phyloP scores from a whole-genome alignment of 2,329 filamentous ascomycete genomes.

The Rhytidhysteron rufulum region DNA sequence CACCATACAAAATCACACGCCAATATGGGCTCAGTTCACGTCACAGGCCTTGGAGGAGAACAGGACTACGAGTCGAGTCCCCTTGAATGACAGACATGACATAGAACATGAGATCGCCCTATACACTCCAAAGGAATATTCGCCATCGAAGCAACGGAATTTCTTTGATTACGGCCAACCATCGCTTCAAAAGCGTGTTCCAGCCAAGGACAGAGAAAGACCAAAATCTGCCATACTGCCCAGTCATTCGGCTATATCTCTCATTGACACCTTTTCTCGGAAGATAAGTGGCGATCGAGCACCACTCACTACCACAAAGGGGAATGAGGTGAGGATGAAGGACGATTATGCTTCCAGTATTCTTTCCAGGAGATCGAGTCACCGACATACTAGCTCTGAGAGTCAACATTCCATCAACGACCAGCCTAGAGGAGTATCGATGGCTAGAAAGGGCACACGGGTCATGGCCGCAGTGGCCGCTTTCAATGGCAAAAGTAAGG shows the following conservation, averaged over 20 bases:
- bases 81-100: conserved; percentile 42
- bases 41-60: conserved; percentile 30
- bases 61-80: conserved; percentile 39
- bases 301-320: conserved; percentile 30
- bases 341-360: conserved; percentile 20
- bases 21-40: conserved; percentile 77
- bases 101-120: conserved; percentile 54
- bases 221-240: conserved; percentile 51
- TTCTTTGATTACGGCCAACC: conserved; percentile 53
- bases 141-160: conserved; percentile 59
- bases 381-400: conserved; percentile 28
- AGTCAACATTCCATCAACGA: conserved; percentile 16
- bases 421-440: conserved; percentile 9
- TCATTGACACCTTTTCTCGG: conserved; percentile 37
- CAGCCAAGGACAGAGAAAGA: conserved; percentile 34
- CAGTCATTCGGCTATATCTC: conserved; percentile 37
- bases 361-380: conserved; percentile 14
- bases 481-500: conserved; percentile 53
- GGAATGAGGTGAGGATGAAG: conserved; percentile 24
- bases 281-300: conserved; percentile 33
- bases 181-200: conserved; percentile 28
- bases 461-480: conserved; percentile 64
- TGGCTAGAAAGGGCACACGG: conserved; percentile 44
- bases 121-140: conserved; percentile 59
- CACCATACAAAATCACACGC: conserved; percentile 51